phyloP scores from a whole-genome alignment of 148 eudicot species.

The Hydrangea macrophylla region DNA sequence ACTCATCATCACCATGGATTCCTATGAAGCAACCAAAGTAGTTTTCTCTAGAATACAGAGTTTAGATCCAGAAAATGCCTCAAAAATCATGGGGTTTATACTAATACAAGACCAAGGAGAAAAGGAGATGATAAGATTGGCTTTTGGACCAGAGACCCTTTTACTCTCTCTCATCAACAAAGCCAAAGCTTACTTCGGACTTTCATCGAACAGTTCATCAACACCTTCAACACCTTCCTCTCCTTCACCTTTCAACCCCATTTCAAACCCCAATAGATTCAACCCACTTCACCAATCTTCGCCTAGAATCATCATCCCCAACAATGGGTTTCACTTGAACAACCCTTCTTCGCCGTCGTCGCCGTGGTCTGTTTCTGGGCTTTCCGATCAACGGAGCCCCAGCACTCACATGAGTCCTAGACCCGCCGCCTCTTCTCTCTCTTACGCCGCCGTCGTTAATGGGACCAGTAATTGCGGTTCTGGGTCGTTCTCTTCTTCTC shows the following conservation, averaged over 20 bases:
- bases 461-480: constrained; percentile 17
- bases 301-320: constrained; percentile 39
- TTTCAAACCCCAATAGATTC: constrained; percentile 39
- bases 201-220: constrained; percentile 44
- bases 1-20: constrained; percentile 49
- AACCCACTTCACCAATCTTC: constrained; percentile 48
- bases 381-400: constrained; percentile 31
- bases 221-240: constrained; percentile 24
- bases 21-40: constrained; percentile 52
- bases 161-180: constrained; percentile 40
- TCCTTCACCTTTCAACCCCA: constrained; percentile 20
- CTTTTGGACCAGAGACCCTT: constrained; percentile 52
- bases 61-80: constrained; percentile 77
- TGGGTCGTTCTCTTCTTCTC: constrained; percentile 29
- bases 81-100: constrained; percentile 62
- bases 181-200: constrained; percentile 42
- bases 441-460: constrained; percentile 63
- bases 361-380: constrained; percentile 48
- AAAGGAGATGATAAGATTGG: constrained; percentile 69
- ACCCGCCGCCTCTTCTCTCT: constrained; percentile 21
- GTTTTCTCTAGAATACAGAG: constrained; percentile 51
- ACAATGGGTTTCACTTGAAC: constrained; percentile 40
- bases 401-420: constrained; percentile 32
- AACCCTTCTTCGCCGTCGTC: constrained; percentile 49
- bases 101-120: constrained; percentile 59